Base-by-base conservation (phyloP, 2,329 filamentous ascomycete species). In the Clonostachys byssicola region DNA sequence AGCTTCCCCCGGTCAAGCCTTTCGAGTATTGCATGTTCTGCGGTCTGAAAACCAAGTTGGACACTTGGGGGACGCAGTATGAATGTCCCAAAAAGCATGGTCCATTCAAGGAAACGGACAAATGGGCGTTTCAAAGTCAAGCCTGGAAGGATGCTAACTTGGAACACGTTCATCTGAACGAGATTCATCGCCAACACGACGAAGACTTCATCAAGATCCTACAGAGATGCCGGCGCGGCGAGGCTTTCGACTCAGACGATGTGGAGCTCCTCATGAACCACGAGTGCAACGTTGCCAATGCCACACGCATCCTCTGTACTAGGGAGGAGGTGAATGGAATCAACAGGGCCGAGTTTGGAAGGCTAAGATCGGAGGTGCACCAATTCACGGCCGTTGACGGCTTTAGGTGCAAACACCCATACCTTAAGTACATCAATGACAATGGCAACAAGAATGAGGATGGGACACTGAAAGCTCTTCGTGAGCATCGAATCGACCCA, bases 141-240 rank as follows among this genome's bases (percentile, higher is more conserved):
- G 73, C 72, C 0, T 86, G 82, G 83, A 49, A 63, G 12, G 63
- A 75, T 41, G 78, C 78, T 51, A 53, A 73, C 2, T 84, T 86
- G 54, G 59, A 57, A 3, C 68, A 79, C 48, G 62, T 83, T 2
- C 67, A 80, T 9, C 65, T 86, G 0, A 72, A 63, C 2, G 65
- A 72, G 5, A 78, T 85, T 5, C 78, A 82, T 54, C 73, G 82
- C 5, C 81, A 86, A 49, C 71, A 56, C 7, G 80, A 85, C 50
- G 48, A 59, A 36, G 54, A 55, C 0, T 85, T 85, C 54, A 74
- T 82, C 48, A 59, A 61, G 4, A 74, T 83, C 42, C 66, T 86
- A 2, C 70, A 82, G 35, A 81, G 75, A 48, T 74, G 75, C 42
- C 70, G 80, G 1, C 63, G 75, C 14, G 78, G 79, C 2, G 51